A percentile compares a stretch with the other conserved stretches of the same genome.
Conservation (phyloP, 108 stramenopile species). For the Conticribra weissflogii region DNA sequence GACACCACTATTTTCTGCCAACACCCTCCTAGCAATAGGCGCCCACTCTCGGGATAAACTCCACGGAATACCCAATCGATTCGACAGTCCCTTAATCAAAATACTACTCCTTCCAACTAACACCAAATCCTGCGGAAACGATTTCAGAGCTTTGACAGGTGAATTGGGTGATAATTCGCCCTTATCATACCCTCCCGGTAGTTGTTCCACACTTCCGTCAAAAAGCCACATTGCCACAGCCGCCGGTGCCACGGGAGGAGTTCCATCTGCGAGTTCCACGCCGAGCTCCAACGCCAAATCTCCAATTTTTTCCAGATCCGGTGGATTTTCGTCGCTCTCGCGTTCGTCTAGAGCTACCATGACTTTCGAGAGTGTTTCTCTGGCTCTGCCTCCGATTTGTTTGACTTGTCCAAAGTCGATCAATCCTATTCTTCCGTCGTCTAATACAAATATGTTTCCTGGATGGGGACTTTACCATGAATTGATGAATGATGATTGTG, state of each 20-base stretch:
- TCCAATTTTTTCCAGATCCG: slow-evolving; percentile 76
- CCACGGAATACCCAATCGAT: slow-evolving; percentile 88
- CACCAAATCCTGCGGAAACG: slow-evolving; percentile 94
- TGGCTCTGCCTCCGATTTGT: slow-evolving; percentile 77
- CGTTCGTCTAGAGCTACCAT: slow-evolving; percentile 89
- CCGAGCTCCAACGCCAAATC: slow-evolving; percentile 85
- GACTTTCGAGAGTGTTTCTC: slow-evolving; percentile 87
- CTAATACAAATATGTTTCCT: slow-evolving; percentile 93
- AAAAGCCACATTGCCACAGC: slow-evolving; percentile 94
- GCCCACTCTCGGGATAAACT: slow-evolving; percentile 83
- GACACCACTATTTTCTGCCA: slow-evolving; percentile 28
- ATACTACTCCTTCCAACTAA: slow-evolving; percentile 92
- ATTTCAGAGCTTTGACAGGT: slow-evolving; percentile 88
- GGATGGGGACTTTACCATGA: slow-evolving; percentile 64
- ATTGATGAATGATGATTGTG: too few species aligned
- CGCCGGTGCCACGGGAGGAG: slow-evolving; percentile 77
- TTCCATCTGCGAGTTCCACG: slow-evolving; percentile 78
- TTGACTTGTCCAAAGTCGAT: slow-evolving; percentile 97
- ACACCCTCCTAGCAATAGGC: slow-evolving; percentile 68
- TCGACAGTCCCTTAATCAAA: slow-evolving; percentile 91
- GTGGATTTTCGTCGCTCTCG: slow-evolving; percentile 62
- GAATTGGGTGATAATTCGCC: slow-evolving; percentile 88
- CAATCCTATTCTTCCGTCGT: slow-evolving; percentile 89
- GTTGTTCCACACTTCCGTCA: slow-evolving; percentile 73
- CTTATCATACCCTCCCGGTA: slow-evolving; percentile 92